Evolutionary conservation across 352 stramenopile species (phyloP), one percentile per base, ranked within the genome.

Genomic region (Phytopythium oedochilum): DNA sequence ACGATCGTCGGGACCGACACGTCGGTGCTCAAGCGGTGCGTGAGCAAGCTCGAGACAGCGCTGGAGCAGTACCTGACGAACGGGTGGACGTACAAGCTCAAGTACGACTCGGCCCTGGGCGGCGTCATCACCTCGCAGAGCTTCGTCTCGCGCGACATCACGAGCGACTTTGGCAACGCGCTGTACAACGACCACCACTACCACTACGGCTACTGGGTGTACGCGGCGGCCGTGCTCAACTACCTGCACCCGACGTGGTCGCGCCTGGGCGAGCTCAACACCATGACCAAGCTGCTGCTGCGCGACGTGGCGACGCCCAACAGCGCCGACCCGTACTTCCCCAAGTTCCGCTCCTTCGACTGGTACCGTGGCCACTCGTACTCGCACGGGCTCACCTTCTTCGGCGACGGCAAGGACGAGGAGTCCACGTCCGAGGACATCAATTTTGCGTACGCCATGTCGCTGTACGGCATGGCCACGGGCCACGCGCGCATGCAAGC

Each of bases 151-250:
- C 57, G 64, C 2, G 72, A 89, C 46, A 57, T 76, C 52, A 83
- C 79, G 47, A 75, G 73, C 28, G 78, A 89, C 60, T 91, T 87
- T 53, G 81, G 81, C 55, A 89, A 86, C 65, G 78, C 75, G 9
- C 64, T 88, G 23, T 88, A 88, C 73, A 89, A 89, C 29, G 79
- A 89, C 60, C 79, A 89, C 57, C 79, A 89, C 61, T 89, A 79
- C 48, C 76, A 88, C 53, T 89, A 85, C 52, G 79, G 79, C 56
- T 89, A 89, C 67, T 89, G 79, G 79, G 59, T 89, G 47, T 74
- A 81, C 64, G 72, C 71, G 32, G 67, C 70, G 26, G 80, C 78
- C 1, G 67, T 89, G 23, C 59, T 88, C 61, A 91, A 91, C 60
- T 78, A 79, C 53, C 58, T 91, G 43, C 76, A 91, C 51, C 81